These are phyloP conservation scores for Neospora caninum DNA, from an alignment of 169 alveolate genomes.

Conservation along the genomic window DNA sequence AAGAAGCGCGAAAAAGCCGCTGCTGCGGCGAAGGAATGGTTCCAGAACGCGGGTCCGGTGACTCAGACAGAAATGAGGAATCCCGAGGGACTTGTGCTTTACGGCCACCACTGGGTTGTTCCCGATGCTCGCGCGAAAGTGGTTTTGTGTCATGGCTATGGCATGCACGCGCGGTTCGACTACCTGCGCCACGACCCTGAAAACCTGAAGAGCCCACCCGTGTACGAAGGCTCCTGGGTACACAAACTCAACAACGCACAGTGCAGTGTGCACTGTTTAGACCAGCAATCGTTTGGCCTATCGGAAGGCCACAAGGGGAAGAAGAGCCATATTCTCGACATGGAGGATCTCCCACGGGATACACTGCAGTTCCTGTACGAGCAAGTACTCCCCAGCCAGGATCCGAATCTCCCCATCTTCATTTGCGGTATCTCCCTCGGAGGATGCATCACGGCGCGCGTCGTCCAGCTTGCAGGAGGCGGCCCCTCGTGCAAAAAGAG, in stretches of 20 bases:
- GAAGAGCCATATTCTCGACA: background rate
- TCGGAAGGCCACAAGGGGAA: conserved; percentile 36
- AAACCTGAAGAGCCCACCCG: conserved; percentile 3
- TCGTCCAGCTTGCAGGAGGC: conserved; percentile 6
- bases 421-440: conserved; percentile 44
- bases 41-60: background rate
- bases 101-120: conserved; percentile 20
- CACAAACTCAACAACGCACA: background rate
- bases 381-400: conserved; percentile 12
- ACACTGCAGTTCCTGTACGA: conserved; percentile 22
- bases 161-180: conserved; percentile 26
- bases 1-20: background rate
- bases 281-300: conserved; percentile 14
- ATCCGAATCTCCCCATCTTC: conserved; percentile 24
- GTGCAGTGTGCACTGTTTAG: conserved; percentile 16
- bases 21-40: conserved; percentile 1
- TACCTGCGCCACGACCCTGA: conserved; percentile 18
- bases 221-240: conserved; percentile 24
- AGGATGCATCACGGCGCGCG: conserved; percentile 42
- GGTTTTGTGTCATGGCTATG: conserved; percentile 14
- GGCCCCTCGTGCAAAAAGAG: background rate
- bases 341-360: conserved; percentile 38
- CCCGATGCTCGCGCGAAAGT: background rate
- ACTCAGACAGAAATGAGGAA: background rate
- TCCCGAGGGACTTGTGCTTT: conserved; percentile 12